A percentile compares a stretch with the other conserved stretches of the same genome.
Conservation (phyloP, 2,329 filamentous ascomycete genomes). For the Dothideomycetes sp. region DNA sequence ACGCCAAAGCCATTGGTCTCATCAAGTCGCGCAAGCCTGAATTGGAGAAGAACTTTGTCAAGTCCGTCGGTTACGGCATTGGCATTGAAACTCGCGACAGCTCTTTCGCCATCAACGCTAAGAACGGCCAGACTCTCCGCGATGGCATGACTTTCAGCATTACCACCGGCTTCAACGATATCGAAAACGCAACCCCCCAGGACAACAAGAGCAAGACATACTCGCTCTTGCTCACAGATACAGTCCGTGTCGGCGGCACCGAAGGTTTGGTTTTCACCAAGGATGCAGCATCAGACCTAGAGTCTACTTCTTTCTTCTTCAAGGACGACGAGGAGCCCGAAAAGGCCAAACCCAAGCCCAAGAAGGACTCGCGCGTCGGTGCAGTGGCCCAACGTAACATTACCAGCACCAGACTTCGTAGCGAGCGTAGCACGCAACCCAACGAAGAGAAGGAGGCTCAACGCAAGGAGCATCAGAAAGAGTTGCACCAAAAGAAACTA, state of each 20-base stretch:
- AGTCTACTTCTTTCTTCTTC: slow-evolving; percentile 97
- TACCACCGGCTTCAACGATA: slow-evolving; percentile 79
- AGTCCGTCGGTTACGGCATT: slow-evolving; percentile 84
- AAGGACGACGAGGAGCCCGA: slow-evolving; percentile 87
- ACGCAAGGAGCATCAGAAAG: slow-evolving; percentile 85
- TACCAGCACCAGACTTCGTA: slow-evolving; percentile 83
- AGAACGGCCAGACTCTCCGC: slow-evolving; percentile 73
- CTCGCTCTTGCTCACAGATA: slow-evolving; percentile 84
- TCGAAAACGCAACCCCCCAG: slow-evolving; percentile 77
- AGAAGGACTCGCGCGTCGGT: slow-evolving; percentile 72
- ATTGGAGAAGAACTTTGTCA: slow-evolving; percentile 87
- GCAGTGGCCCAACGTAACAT: slow-evolving; percentile 93
- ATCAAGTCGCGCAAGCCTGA: slow-evolving; percentile 90
- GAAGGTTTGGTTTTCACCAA: slow-evolving; percentile 87
- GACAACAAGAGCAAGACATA: slow-evolving; percentile 86
- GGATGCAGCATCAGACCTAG: slow-evolving; percentile 81
- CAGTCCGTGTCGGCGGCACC: slow-evolving; percentile 71
- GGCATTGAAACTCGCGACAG: slow-evolving; percentile 84
- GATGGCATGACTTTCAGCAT: slow-evolving; percentile 96
- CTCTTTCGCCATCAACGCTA: slow-evolving; percentile 75
- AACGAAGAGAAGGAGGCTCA: slow-evolving; percentile 85
- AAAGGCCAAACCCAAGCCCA: slow-evolving; percentile 76
- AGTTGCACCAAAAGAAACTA: slow-evolving; percentile 79
- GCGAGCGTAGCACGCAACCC: slow-evolving; percentile 76
- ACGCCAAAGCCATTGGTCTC: slow-evolving; percentile 71